These are phyloP conservation scores for Cutaneotrichosporon mucoides DNA, from an alignment of 1,284 basidiomycete genomes.

Conservation along the genomic window DNA sequence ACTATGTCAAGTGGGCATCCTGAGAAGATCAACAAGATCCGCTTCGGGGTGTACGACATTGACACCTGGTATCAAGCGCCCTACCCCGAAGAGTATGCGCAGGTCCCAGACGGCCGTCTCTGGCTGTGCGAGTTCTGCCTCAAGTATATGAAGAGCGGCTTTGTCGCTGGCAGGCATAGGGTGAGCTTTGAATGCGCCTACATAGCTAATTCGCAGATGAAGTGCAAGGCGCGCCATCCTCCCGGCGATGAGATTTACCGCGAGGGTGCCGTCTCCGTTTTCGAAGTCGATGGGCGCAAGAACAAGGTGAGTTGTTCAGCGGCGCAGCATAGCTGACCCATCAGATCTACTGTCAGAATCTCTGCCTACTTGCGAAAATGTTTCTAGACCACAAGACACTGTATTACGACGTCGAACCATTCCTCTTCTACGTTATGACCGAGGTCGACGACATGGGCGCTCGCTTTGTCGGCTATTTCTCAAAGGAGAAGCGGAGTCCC, in stretches of 20 bases:
- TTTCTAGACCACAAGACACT: conserved; percentile 99
- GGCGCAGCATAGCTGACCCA: no score
- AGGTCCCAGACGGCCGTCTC: conserved; percentile 83
- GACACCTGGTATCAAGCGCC: conserved; percentile 99
- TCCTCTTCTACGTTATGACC: conserved; percentile 98
- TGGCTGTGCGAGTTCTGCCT: conserved; percentile 99
- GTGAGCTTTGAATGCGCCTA: conserved; percentile 54
- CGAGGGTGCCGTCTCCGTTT: conserved; percentile 82
- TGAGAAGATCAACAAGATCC: conserved; percentile 69
- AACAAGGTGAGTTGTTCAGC: no score
- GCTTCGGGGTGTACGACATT: conserved; percentile 92
- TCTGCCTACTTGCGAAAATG: conserved; percentile 96
- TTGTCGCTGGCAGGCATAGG: conserved; percentile 79
- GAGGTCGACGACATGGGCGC: conserved; percentile 84
- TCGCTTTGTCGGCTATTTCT: conserved; percentile 97
- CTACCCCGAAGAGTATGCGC: conserved; percentile 95
- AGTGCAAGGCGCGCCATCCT: conserved; percentile 91
- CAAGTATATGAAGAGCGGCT: conserved; percentile 96
- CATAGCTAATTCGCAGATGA: conserved; percentile 57
- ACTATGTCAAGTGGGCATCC: conserved; percentile 7
- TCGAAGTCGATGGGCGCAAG: conserved; percentile 96
- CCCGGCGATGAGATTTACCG: conserved; percentile 99
- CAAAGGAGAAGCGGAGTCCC: conserved; percentile 95
- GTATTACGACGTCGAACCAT: conserved; percentile 99
- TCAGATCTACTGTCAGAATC: conserved; percentile 98